phyloP scores from a whole-genome alignment of 2,329 filamentous ascomycete genomes.

The Madurella mycetomatis region DNA sequence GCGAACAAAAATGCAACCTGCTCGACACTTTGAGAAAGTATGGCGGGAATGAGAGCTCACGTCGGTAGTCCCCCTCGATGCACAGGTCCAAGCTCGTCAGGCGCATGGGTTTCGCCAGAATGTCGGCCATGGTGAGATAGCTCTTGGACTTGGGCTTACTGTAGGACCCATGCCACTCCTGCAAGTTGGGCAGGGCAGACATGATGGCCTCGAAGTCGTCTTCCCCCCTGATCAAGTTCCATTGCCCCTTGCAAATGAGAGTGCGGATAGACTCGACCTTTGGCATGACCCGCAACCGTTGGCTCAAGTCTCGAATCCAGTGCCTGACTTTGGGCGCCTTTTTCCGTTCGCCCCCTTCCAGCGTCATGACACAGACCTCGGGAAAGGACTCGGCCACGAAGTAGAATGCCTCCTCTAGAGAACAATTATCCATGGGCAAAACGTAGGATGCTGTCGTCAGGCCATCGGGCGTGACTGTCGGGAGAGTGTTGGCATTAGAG shows the following conservation, averaged over 20 bases:
- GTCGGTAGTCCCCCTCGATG: constrained; percentile 66
- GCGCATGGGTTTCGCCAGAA: constrained; percentile 52
- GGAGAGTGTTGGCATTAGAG: constrained; percentile 43
- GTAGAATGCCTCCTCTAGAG: constrained; percentile 63
- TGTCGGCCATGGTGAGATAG: constrained; percentile 64
- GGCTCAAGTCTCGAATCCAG: constrained; percentile 36
- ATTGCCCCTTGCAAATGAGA: constrained; percentile 69
- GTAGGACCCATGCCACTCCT: constrained; percentile 59
- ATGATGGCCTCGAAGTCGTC: constrained; percentile 60
- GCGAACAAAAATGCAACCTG: constrained; percentile 60
- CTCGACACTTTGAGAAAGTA: constrained; percentile 58
- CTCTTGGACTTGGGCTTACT: constrained; percentile 71
- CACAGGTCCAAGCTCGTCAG: constrained; percentile 63
- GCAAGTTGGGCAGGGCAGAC: constrained; percentile 60
- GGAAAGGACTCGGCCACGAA: constrained; percentile 58
- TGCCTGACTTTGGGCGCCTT: constrained; percentile 65
- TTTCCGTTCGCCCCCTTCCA: constrained; percentile 73
- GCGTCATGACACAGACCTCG: constrained; percentile 60
- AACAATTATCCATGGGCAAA: constrained; percentile 61
- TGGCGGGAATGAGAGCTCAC: constrained; percentile 56
- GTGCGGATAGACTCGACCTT: constrained; percentile 56
- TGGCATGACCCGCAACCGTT: constrained; percentile 24
- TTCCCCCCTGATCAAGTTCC: constrained; percentile 66
- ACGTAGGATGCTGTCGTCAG: constrained; percentile 56
- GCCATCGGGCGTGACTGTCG: constrained; percentile 51